phyloP scores from a whole-genome alignment of 495 filamentous ascomycete genomes.

The Tuber calosporum region DNA sequence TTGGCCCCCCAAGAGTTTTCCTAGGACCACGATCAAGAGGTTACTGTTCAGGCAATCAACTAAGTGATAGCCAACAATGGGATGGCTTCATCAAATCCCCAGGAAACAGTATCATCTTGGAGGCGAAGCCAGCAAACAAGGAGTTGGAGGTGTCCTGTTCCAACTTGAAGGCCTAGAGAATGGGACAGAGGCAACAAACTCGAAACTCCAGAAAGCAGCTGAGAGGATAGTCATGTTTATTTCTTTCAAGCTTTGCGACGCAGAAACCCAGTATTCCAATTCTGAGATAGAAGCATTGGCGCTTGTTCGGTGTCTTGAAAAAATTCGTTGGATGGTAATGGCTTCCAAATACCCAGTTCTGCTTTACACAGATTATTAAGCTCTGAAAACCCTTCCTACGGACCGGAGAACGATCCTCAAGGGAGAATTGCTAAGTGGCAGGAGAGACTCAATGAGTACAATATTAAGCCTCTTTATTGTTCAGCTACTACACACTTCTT shows the following conservation, averaged over 20 bases:
- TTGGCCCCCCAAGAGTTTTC: not conserved
- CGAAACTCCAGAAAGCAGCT: not conserved
- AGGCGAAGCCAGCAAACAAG: not conserved
- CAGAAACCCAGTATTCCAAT: not conserved
- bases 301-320: not conserved
- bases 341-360: not conserved
- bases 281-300: not conserved
- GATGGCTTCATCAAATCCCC: not conserved
- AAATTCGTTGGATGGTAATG: not conserved
- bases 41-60: not conserved
- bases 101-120: not conserved
- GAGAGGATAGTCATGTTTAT: slow-evolving; percentile 1
- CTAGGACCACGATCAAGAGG: not conserved
- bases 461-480: not conserved
- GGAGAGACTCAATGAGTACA: not conserved
- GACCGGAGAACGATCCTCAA: not conserved
- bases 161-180: not conserved
- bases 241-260: not conserved
- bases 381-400: not conserved
- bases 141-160: not conserved
- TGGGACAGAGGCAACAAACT: not conserved
- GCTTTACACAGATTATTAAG: not conserved
- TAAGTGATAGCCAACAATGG: not conserved
- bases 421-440: not conserved
- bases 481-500: not conserved